Conservation (phyloP, 1,284 basidiomycete genomes). For the Sutorius eximius region DNA sequence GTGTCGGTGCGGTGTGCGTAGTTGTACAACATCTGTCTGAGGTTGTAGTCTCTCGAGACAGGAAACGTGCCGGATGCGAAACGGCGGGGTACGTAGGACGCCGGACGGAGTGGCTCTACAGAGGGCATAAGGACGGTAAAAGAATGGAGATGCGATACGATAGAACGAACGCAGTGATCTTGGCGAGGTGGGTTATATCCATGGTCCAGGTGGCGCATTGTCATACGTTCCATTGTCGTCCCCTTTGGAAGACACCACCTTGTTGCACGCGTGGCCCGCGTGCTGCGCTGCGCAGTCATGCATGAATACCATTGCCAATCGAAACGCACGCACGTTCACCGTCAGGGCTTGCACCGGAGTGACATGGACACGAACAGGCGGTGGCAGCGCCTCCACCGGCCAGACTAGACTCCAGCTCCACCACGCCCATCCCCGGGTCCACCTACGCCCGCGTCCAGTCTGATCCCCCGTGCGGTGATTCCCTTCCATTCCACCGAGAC, state of each 20-base stretch:
- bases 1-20: conserved; percentile 5
- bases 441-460: too few relatives aligned
- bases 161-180: background rate
- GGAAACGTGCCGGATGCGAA: conserved; percentile 30
- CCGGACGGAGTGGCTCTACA: conserved; percentile 1
- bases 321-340: too few relatives aligned
- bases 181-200: background rate
- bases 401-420: conserved; percentile 1
- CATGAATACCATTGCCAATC: too few relatives aligned
- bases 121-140: conserved; percentile 11
- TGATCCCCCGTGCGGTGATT: too few relatives aligned
- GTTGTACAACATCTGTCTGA: conserved; percentile 33
- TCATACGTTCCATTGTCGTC: background rate
- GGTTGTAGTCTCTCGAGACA: conserved; percentile 24
- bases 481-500: too few relatives aligned
- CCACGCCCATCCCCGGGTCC: background rate
- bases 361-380: conserved; percentile 4
- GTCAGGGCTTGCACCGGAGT: conserved; percentile 5
- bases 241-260: background rate
- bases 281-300: too few relatives aligned
- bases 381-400: background rate
- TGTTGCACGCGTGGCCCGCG: conserved; percentile 1
- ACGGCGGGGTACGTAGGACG: conserved; percentile 18
- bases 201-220: conserved; percentile 12
- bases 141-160: conserved; percentile 2